Conservation (phyloP, 2,329 filamentous ascomycete genomes). For the Botryotinia calthae region DNA sequence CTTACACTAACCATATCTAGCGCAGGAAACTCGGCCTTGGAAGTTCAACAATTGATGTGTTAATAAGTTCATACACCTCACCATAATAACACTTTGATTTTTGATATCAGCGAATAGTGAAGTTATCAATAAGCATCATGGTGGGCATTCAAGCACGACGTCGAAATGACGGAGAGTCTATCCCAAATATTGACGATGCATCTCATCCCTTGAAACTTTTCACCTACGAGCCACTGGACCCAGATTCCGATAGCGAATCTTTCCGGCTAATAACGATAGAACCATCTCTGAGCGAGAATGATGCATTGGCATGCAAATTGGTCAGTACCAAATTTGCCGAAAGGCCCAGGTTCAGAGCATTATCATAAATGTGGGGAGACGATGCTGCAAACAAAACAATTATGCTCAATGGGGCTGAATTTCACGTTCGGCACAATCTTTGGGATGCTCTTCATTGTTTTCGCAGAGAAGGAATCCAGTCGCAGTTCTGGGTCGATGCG, state of each 20-base stretch:
- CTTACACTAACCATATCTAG: not conserved
- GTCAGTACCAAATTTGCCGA: constrained; percentile 21
- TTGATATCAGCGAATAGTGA: not conserved
- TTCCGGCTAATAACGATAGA: not conserved
- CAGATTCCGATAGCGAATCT: not conserved
- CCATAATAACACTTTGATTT: not conserved
- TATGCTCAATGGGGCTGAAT: constrained; percentile 22
- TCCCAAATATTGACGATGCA: not conserved
- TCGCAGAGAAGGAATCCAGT: not conserved
- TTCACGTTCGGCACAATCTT: constrained; percentile 6
- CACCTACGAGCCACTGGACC: not conserved
- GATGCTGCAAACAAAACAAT: constrained; percentile 22
- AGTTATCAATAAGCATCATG: not conserved
- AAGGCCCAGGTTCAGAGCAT: constrained; percentile 28
- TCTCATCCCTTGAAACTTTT: not conserved
- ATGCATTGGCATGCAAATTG: not conserved
- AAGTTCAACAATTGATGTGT: not conserved
- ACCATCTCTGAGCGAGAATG: not conserved
- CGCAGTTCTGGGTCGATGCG: constrained; percentile 19
- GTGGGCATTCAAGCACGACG: not conserved
- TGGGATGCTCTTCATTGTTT: not conserved
- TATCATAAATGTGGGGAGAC: constrained; percentile 34
- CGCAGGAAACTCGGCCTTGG: not conserved
- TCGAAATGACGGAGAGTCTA: not conserved
- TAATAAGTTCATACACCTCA: not conserved